phyloP scores from a whole-genome alignment of 2,329 filamentous ascomycete genomes.

The Fusarium siculi region DNA sequence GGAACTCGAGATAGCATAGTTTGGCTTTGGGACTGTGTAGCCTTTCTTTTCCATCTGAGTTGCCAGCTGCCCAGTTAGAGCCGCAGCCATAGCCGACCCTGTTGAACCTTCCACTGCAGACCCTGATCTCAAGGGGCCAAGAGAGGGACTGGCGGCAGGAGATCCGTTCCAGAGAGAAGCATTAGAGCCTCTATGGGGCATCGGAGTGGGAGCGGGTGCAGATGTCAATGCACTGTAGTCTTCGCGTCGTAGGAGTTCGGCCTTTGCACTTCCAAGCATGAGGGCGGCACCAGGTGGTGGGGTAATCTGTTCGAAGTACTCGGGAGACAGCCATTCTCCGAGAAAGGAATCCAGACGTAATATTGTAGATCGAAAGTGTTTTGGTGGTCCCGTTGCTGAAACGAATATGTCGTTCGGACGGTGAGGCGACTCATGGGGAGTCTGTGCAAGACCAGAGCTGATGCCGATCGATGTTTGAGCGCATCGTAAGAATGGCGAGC shows the following conservation, averaged over 20 bases:
- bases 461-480: slow-evolving; percentile 92
- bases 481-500: slow-evolving; percentile 93
- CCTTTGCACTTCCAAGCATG: slow-evolving; percentile 91
- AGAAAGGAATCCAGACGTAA: slow-evolving; percentile 91
- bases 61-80: slow-evolving; percentile 47
- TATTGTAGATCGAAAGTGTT: slow-evolving; percentile 64
- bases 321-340: slow-evolving; percentile 93
- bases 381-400: slow-evolving; percentile 45
- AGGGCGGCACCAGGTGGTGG: slow-evolving; percentile 86
- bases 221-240: slow-evolving; percentile 66
- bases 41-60: slow-evolving; percentile 49
- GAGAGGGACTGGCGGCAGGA: slow-evolving; percentile 42
- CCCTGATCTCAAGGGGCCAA: slow-evolving; percentile 26
- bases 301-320: slow-evolving; percentile 93
- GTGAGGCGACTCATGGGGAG: slow-evolving; percentile 47
- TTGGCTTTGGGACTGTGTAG: slow-evolving; percentile 82
- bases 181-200: slow-evolving; percentile 38
- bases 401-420: slow-evolving; percentile 50
- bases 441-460: slow-evolving; percentile 81
- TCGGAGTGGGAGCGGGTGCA: slow-evolving; percentile 22
- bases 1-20: slow-evolving; percentile 83
- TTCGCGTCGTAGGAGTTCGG: slow-evolving; percentile 81
- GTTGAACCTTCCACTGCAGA: slow-evolving; percentile 43
- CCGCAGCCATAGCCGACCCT: slow-evolving; percentile 48
- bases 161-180: slow-evolving; percentile 50